Evolutionary conservation across 805 yeast genomes (phyloP).

Genomic region (Ogataea wickerhamii): DNA sequence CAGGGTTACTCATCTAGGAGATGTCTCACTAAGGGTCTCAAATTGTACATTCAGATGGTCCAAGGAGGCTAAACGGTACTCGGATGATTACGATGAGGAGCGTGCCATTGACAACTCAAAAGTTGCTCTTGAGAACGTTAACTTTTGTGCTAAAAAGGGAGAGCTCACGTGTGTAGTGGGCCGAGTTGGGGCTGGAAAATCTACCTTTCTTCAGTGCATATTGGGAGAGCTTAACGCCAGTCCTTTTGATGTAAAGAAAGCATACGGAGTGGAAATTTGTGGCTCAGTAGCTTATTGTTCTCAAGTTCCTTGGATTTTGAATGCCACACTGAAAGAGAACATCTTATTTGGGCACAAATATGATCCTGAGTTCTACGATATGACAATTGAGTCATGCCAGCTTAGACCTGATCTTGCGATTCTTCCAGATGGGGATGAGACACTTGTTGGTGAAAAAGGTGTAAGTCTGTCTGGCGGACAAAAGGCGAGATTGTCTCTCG

Average conservation of each 20-base stretch:
- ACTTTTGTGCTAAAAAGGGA: conserved; percentile 50
- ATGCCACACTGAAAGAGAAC: conserved; percentile 88
- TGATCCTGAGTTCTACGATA: conserved; percentile 77
- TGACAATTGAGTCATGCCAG: conserved; percentile 86
- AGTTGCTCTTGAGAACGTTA: conserved; percentile 46
- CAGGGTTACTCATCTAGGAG: conserved; percentile 24
- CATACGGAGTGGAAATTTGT: conserved; percentile 23
- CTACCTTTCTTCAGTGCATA: conserved; percentile 51
- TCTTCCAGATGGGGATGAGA: conserved; percentile 84
- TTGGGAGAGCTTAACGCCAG: conserved; percentile 51
- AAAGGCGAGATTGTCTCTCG: conserved; percentile 90
- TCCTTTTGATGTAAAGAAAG: conserved; percentile 26
- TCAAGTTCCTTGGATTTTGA: conserved; percentile 93
- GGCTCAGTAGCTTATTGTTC: conserved; percentile 60
- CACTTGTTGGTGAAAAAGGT: conserved; percentile 96
- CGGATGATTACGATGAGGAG: conserved; percentile 41
- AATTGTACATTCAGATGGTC: conserved; percentile 57
- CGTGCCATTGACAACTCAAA: conserved; percentile 30
- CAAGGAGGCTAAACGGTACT: conserved; percentile 10
- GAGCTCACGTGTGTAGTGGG: conserved; percentile 60
- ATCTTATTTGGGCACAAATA: conserved; percentile 84
- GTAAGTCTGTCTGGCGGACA: conserved; percentile 96
- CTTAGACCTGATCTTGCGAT: conserved; percentile 70
- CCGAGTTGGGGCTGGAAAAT: conserved; percentile 65
- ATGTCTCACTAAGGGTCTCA: conserved; percentile 38